phyloP scores from a whole-genome alignment of 352 stramenopile genomes.

The Globisporangium heterothallicum region DNA sequence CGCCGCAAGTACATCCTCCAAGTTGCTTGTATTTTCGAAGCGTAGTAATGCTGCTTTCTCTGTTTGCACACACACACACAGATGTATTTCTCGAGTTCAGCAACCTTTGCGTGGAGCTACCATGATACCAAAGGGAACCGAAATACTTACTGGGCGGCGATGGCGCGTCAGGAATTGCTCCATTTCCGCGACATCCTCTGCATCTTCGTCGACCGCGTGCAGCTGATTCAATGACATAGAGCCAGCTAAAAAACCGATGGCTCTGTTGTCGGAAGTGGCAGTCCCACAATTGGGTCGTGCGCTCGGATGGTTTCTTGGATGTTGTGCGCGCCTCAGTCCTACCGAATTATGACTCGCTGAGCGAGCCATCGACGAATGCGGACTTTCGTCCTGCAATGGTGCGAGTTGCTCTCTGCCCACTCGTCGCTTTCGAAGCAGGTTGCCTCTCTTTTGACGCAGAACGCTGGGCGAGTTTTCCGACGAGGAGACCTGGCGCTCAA shows the following conservation, averaged over 20 bases:
- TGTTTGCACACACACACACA: constrained; percentile 3
- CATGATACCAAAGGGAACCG: constrained; percentile 7
- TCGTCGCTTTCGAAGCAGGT: constrained; percentile 13
- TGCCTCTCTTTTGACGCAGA: constrained; percentile 13
- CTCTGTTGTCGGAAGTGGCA: constrained; percentile 5
- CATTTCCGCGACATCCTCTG: constrained; percentile 16
- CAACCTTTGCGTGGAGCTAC: constrained; percentile 12
- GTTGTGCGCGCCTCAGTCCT: background rate
- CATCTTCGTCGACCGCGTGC: constrained; percentile 13
- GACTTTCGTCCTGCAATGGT: constrained; percentile 1
- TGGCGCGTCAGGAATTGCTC: constrained; percentile 25
- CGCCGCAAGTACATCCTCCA: constrained; percentile 48
- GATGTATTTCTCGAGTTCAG: too few species aligned
- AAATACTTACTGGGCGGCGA: constrained; percentile 21
- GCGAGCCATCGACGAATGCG: background rate
- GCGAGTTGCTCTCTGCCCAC: constrained; percentile 13
- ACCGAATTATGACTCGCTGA: constrained; percentile 7
- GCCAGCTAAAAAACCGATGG: constrained; percentile 13
- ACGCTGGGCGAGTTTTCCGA: background rate
- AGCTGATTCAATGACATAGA: background rate
- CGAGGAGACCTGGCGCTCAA: constrained; percentile 18
- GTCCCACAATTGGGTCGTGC: background rate
- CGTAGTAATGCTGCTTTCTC: constrained; percentile 21
- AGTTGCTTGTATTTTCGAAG: constrained; percentile 38
- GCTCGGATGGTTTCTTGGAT: background rate